Conservation (phyloP, 768 basidiomycete genomes). For the Naganishia vishniacii region DNA sequence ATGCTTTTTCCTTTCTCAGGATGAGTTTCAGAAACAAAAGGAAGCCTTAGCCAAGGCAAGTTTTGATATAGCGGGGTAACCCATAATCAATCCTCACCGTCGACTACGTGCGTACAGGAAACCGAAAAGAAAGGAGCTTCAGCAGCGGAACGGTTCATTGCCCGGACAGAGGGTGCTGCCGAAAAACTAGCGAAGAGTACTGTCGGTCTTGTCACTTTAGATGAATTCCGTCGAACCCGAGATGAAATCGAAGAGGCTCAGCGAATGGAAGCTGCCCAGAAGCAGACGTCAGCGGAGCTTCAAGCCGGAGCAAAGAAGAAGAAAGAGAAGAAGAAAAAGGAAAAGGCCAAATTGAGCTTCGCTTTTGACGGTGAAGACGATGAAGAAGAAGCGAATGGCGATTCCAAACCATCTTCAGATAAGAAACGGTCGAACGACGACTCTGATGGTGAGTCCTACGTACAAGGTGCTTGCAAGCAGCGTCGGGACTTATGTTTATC, state of each 20-base stretch:
- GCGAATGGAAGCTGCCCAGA: conserved; percentile 77
- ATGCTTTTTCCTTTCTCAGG: neutral
- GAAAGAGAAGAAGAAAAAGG: conserved; percentile 88
- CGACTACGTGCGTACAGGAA: conserved; percentile 52
- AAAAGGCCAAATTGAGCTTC: conserved; percentile 85
- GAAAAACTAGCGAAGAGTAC: conserved; percentile 85
- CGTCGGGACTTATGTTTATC: neutral
- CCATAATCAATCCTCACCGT: neutral
- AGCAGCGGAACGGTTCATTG: conserved; percentile 80
- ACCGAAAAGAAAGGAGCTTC: conserved; percentile 81
- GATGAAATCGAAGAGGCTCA: conserved; percentile 88
- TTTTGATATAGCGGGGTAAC: neutral
- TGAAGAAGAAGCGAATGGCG: conserved; percentile 39
- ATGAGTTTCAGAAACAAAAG: conserved; percentile 25
- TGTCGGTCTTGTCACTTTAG: conserved; percentile 80
- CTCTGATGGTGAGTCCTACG: conserved; percentile 21
- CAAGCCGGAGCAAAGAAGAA: conserved; percentile 55
- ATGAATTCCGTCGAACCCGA: conserved; percentile 83
- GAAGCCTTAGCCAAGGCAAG: conserved; percentile 24
- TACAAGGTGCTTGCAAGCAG: neutral
- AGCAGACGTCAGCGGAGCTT: conserved; percentile 54
- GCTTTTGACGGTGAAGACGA: conserved; percentile 75
- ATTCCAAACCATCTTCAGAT: neutral
- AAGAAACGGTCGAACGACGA: conserved; percentile 34
- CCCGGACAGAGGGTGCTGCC: conserved; percentile 90